Evolutionary conservation across 352 stramenopile genomes (phyloP).

Genomic region (Phytophthora agathidicida): DNA sequence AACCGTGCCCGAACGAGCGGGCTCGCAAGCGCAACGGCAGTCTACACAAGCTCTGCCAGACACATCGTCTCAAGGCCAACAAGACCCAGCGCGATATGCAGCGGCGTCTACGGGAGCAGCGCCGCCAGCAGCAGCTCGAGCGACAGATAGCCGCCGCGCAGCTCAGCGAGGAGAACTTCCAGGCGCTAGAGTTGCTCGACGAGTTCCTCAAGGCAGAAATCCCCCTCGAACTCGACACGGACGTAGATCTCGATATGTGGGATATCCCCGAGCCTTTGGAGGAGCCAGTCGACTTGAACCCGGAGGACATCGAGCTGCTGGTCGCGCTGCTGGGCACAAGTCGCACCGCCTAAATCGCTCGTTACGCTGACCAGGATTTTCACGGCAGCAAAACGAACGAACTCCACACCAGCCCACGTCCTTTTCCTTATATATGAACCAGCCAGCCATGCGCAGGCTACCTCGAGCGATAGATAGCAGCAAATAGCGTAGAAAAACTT

Average conservation of each 20-base stretch:
- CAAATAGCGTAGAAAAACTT: constrained; percentile 10
- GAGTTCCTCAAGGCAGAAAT: constrained; percentile 34
- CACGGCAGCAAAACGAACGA: not conserved
- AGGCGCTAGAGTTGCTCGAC: constrained; percentile 28
- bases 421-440: constrained; percentile 29
- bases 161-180: constrained; percentile 14
- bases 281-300: constrained; percentile 30
- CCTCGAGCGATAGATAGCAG: constrained; percentile 14
- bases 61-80: constrained; percentile 61
- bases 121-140: constrained; percentile 28
- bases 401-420: not conserved
- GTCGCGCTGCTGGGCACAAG: constrained; percentile 32
- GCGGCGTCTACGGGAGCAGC: constrained; percentile 36
- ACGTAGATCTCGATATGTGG: constrained; percentile 40
- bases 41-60: constrained; percentile 57
- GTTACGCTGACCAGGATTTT: not conserved
- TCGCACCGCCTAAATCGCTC: constrained; percentile 14
- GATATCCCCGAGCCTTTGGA: constrained; percentile 34
- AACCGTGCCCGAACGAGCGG: constrained; percentile 50
- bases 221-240: constrained; percentile 32
- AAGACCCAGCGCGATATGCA: constrained; percentile 59
- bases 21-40: constrained; percentile 56
- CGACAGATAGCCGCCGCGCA: constrained; percentile 23
- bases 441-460: not conserved
- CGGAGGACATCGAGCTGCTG: constrained; percentile 39